phyloP scores from a whole-genome alignment of 371 early-diverging fungal genomes.

The Apophysomyces variabilis region DNA sequence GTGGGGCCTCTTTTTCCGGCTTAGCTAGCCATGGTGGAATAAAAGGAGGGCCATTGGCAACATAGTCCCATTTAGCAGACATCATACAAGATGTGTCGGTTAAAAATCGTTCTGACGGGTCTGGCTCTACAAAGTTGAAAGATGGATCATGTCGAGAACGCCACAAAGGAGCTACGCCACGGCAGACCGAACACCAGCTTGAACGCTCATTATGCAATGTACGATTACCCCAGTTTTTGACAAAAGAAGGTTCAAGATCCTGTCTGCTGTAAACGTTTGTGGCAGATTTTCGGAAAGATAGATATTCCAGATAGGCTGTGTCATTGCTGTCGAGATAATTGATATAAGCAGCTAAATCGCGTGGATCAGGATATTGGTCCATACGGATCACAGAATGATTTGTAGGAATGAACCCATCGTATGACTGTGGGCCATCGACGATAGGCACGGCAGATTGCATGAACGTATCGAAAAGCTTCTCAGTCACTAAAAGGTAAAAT shows the following conservation, averaged over 20 bases:
- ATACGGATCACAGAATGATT: slow-evolving; percentile 37
- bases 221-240: slow-evolving; percentile 37
- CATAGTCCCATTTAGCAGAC: slow-evolving; percentile 45
- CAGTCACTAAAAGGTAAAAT: slow-evolving; percentile 30
- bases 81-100: slow-evolving; percentile 29
- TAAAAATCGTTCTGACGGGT: slow-evolving; percentile 22
- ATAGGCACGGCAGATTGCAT: slow-evolving; percentile 27
- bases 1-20: neutral
- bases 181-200: slow-evolving; percentile 45
- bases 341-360: slow-evolving; percentile 43
- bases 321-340: slow-evolving; percentile 38
- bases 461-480: slow-evolving; percentile 43
- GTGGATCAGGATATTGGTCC: slow-evolving; percentile 48
- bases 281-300: slow-evolving; percentile 36
- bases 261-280: slow-evolving; percentile 26
- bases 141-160: slow-evolving; percentile 13
- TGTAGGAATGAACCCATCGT: slow-evolving; percentile 39
- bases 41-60: slow-evolving; percentile 33
- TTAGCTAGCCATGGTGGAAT: neutral
- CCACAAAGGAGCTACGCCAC: slow-evolving; percentile 42
- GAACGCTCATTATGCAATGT: slow-evolving; percentile 22
- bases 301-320: slow-evolving; percentile 41
- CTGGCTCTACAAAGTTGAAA: neutral
- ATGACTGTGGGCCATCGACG: slow-evolving; percentile 37
- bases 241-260: slow-evolving; percentile 35